Evolutionary conservation across 176 grass and related monocot species (phyloP).

Genomic region (Carex parvula): DNA sequence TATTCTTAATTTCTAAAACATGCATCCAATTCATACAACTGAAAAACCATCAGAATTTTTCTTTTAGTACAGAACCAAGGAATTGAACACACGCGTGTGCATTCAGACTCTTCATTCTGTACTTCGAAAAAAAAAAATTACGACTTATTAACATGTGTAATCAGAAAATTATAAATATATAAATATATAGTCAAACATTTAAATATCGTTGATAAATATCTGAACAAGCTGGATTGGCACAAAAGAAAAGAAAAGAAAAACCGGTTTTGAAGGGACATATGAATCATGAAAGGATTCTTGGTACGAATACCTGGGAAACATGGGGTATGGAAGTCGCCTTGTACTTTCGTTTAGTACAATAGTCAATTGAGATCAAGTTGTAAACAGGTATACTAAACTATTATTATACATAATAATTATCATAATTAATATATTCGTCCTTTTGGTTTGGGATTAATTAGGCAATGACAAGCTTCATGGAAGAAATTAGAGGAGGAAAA

Average conservation of each 20-base stretch:
- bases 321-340: neutral
- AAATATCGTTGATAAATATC: too few relatives aligned
- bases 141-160: too few relatives aligned
- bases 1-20: neutral
- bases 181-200: too few relatives aligned
- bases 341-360: neutral
- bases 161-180: too few relatives aligned
- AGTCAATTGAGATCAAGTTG: slow-evolving; percentile 18
- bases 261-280: neutral
- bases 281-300: neutral
- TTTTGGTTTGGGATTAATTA: slow-evolving; percentile 32
- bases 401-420: neutral
- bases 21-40: neutral
- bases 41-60: too few relatives aligned
- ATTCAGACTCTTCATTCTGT: too few relatives aligned
- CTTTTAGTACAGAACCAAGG: neutral
- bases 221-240: too few relatives aligned
- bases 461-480: slow-evolving; percentile 92
- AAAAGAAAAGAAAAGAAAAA: too few relatives aligned
- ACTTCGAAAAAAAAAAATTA: too few relatives aligned
- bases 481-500: slow-evolving; percentile 66
- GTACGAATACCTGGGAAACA: neutral
- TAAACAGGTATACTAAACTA: neutral
- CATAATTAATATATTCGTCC: neutral
- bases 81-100: neutral